Conservation (phyloP, 805 yeast species). For the Teunomyces stri region DNA sequence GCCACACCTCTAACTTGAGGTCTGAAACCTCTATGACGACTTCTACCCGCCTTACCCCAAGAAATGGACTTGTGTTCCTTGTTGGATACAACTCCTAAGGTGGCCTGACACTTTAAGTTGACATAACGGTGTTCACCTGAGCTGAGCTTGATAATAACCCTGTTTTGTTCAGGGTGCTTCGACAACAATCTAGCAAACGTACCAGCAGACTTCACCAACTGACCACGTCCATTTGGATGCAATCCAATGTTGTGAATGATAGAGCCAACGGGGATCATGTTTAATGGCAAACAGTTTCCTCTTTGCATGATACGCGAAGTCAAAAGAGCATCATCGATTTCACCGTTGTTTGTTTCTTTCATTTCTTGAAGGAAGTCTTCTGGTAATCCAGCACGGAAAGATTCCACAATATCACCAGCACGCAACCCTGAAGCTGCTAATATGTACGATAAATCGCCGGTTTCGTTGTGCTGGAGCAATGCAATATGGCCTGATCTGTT, state of each 20-base stretch:
- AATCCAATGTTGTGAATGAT: slow-evolving; percentile 86
- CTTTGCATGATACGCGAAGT: slow-evolving; percentile 83
- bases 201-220: slow-evolving; percentile 92
- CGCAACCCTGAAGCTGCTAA: slow-evolving; percentile 91
- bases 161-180: slow-evolving; percentile 65
- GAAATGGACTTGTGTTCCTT: slow-evolving; percentile 85
- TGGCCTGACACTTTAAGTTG: slow-evolving; percentile 82
- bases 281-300: slow-evolving; percentile 92
- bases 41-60: slow-evolving; percentile 96
- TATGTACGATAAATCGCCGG: slow-evolving; percentile 71
- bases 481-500: slow-evolving; percentile 94
- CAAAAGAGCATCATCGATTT: slow-evolving; percentile 85
- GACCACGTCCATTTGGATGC: slow-evolving; percentile 68
- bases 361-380: slow-evolving; percentile 67
- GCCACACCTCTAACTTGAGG: slow-evolving; percentile 98
- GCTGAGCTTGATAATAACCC: slow-evolving; percentile 78
- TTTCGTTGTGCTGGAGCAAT: slow-evolving; percentile 59
- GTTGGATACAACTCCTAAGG: slow-evolving; percentile 90
- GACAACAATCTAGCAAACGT: slow-evolving; percentile 85
- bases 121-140: slow-evolving; percentile 94
- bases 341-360: slow-evolving; percentile 64
- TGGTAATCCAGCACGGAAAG: slow-evolving; percentile 88
- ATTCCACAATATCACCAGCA: slow-evolving; percentile 87
- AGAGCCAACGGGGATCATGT: slow-evolving; percentile 93
- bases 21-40: slow-evolving; percentile 87